Base-by-base conservation (phyloP, 2,329 filamentous ascomycete species). In the Arthrobotrys sphaeroides region DNA sequence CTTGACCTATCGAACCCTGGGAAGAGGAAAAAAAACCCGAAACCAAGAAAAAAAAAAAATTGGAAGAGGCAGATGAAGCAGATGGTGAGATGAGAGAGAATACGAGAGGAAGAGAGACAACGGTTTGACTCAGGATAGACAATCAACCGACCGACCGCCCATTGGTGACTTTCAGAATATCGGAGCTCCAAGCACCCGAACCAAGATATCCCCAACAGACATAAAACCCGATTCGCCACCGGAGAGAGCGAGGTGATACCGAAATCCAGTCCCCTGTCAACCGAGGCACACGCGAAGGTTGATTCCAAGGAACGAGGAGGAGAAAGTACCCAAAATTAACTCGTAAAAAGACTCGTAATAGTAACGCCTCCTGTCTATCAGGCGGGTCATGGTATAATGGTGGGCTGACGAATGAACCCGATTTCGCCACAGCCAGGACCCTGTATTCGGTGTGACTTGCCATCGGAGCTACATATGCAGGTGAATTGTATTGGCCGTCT, bases 351-450 rank as follows among this genome's bases (percentile, higher is more conserved):
- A 62, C 43, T 72, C 59, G 59, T 60, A 49, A 60, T 60, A 55
- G 28, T 24, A 38, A 62, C n/a, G 16, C 45, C 26, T 42, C 20
- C 47, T 38, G 51, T n/a, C 51, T 38, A 55, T 55, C 51, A 55
- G 31, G 31, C 51, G 36, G 38, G 28, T 33, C 16, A 45, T 9
- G n/a, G 38, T 22, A 42, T 53, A n/a, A 12, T 20, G 24, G 47
- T 33, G n/a, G 26, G 61, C 61, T 74, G 53, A 68, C 62, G 70
- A 62, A 61, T 49, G 40, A 24, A 31, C 53, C 36, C 31, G 24
- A 40, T 28, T 73, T 74, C 68, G 70, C 70, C 70, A 62, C 70
- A 45, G 18, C 6, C 20, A n/a, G n/a, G 20, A 13, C n/a, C 16
- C 24, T 51, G 31, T 45, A 45, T 55, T 31, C 55, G 24, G n/a